These are phyloP conservation scores for Omphalotus olearius DNA, from an alignment of 1,284 basidiomycete genomes.

Conservation along the genomic window DNA sequence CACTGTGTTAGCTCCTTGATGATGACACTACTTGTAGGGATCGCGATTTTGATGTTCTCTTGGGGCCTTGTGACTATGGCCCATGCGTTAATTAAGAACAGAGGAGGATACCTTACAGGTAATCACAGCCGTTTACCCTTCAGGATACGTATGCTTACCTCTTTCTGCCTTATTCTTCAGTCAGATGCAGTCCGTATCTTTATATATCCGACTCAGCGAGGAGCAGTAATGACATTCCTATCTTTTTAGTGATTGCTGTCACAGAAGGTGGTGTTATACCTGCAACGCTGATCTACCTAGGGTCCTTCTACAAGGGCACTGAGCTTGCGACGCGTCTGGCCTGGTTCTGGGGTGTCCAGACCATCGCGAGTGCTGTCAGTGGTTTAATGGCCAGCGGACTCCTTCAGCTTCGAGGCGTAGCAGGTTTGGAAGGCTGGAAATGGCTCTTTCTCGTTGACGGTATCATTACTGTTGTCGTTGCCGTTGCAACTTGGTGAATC, in stretches of 20 bases:
- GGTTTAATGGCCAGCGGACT: slow-evolving; percentile 35
- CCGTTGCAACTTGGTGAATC: slow-evolving; percentile 27
- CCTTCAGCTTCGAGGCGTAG: slow-evolving; percentile 28
- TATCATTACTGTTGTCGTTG: slow-evolving; percentile 28
- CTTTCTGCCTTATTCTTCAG: slow-evolving; percentile 14
- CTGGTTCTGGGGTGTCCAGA: slow-evolving; percentile 35
- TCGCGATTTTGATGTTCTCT: slow-evolving; percentile 32
- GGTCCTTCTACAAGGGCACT: slow-evolving; percentile 33
- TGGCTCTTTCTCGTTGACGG: slow-evolving; percentile 37
- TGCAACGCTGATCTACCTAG: slow-evolving; percentile 34
- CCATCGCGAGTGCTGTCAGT: slow-evolving; percentile 32
- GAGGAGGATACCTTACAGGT: slow-evolving; percentile 31
- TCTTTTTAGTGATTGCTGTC: slow-evolving; percentile 30
- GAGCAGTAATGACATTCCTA: neutral
- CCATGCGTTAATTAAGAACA: slow-evolving; percentile 30
- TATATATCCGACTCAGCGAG: neutral
- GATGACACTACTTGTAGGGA: slow-evolving; percentile 23
- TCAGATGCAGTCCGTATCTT: slow-evolving; percentile 26
- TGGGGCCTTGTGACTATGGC: slow-evolving; percentile 34
- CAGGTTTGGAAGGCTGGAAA: slow-evolving; percentile 35
- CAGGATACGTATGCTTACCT: neutral
- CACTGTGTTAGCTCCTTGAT: neutral
- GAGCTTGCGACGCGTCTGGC: slow-evolving; percentile 33
- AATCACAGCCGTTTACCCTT: neutral
- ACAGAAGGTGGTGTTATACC: slow-evolving; percentile 37